phyloP scores from a whole-genome alignment of 2,329 filamentous ascomycete species.

The Rhynchosporium secalis region DNA sequence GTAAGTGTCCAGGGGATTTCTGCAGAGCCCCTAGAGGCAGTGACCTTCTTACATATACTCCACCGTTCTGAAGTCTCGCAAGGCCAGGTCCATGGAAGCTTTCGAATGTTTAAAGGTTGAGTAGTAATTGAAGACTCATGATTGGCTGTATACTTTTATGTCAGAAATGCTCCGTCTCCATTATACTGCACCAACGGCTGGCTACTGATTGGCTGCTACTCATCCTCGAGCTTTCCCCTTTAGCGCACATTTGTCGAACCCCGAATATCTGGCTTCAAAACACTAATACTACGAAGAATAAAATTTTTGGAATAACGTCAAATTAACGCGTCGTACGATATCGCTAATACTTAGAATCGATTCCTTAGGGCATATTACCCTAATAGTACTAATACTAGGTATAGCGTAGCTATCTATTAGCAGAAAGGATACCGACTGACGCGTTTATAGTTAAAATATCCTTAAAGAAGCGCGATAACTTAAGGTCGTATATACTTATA shows the following conservation, averaged over 20 bases:
- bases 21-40: conserved; percentile 8
- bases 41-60: background rate
- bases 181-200: background rate
- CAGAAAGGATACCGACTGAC: no score
- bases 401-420: no score
- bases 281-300: no score
- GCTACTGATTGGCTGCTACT: background rate
- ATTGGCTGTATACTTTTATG: conserved; percentile 1
- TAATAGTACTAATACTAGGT: no score
- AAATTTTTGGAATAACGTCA: no score
- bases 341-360: no score
- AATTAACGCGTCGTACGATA: no score
- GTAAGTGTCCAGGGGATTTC: conserved; percentile 1
- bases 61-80: background rate
- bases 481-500: no score
- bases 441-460: no score
- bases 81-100: background rate
- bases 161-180: background rate
- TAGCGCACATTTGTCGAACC: conserved; percentile 1
- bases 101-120: background rate
- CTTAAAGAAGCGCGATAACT: no score
- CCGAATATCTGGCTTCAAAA: background rate
- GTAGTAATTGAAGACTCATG: conserved; percentile 3
- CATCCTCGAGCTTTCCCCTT: background rate
- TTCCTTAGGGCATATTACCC: no score